These are phyloP conservation scores for Apophysomyces ossiformis DNA, from an alignment of 371 early-diverging fungal species.

Conservation along the genomic window DNA sequence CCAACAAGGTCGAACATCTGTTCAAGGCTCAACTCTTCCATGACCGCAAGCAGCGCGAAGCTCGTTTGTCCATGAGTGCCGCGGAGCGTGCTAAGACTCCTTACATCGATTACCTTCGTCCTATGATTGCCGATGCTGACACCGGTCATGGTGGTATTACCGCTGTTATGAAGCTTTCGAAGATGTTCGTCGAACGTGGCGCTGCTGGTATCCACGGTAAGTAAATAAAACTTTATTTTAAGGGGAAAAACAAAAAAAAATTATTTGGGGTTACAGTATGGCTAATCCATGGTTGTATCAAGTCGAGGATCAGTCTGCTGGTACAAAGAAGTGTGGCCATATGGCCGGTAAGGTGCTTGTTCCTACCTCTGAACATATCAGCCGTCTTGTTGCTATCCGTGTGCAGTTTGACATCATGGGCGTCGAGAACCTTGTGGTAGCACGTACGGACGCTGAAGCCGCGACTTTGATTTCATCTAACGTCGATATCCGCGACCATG, in stretches of 20 bases:
- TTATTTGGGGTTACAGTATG: no score
- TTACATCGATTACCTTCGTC: conserved; percentile 90
- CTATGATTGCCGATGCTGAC: conserved; percentile 98
- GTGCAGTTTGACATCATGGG: conserved; percentile 99
- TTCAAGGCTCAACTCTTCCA: conserved; percentile 98
- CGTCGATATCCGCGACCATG: conserved; percentile 97
- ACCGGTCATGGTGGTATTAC: conserved; percentile 95
- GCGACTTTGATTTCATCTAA: conserved; percentile 95
- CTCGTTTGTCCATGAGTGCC: conserved; percentile 72
- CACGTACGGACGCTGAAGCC: conserved; percentile 98
- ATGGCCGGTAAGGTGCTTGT: conserved; percentile 99
- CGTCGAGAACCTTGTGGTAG: conserved; percentile 92
- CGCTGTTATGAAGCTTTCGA: conserved; percentile 86
- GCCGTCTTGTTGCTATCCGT: conserved; percentile 94
- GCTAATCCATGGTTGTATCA: conserved; percentile 3
- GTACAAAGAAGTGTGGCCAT: conserved; percentile 99
- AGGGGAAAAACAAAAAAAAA: conserved; percentile 2
- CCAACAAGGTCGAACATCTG: conserved; percentile 98
- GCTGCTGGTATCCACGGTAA: conserved; percentile 81
- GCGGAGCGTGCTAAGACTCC: conserved; percentile 75
- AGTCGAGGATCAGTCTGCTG: conserved; percentile 95
- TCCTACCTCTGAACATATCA: conserved; percentile 96
- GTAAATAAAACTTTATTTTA: conserved; percentile 12
- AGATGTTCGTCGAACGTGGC: conserved; percentile 89
- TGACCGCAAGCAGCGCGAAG: conserved; percentile 96